These are phyloP conservation scores for Rhizophora apiculata DNA, from an alignment of 345 rosid genomes.

Conservation along the genomic window DNA sequence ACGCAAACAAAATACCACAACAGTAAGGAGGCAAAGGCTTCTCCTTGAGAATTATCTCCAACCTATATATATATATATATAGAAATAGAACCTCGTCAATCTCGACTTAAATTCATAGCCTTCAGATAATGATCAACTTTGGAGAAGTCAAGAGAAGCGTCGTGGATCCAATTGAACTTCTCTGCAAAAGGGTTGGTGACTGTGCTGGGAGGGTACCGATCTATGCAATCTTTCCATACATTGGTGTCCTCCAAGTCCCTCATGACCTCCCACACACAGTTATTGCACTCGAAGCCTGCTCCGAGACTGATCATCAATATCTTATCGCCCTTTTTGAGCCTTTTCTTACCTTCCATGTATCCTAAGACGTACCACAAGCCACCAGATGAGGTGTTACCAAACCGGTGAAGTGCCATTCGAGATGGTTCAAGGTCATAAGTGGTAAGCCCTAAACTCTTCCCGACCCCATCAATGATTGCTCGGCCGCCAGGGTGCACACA, in stretches of 20 bases:
- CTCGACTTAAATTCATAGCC: background rate
- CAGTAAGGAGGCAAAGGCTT: too few species aligned
- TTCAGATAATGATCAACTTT: background rate
- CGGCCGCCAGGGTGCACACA: constrained; percentile 31
- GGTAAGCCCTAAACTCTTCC: constrained; percentile 16
- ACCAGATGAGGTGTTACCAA: constrained; percentile 29
- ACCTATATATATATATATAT: too few species aligned
- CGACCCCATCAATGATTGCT: constrained; percentile 29
- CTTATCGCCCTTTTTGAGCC: constrained; percentile 27
- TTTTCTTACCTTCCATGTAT: constrained; percentile 36
- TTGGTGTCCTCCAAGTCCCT: constrained; percentile 23
- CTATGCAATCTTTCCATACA: constrained; percentile 52
- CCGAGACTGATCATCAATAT: constrained; percentile 32
- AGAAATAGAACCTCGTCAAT: too few species aligned
- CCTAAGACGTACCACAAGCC: constrained; percentile 33
- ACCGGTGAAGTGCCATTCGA: constrained; percentile 36
- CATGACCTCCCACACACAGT: constrained; percentile 30
- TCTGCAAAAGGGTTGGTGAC: constrained; percentile 35
- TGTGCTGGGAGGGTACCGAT: constrained; percentile 33
- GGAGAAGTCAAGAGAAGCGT: background rate
- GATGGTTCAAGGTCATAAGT: constrained; percentile 28
- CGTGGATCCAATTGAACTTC: constrained; percentile 37
- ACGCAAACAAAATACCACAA: too few species aligned
- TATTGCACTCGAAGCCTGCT: constrained; percentile 34
- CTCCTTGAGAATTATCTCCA: too few species aligned